These are phyloP conservation scores for Hygrophorus russula DNA, from an alignment of 768 basidiomycete species.

Conservation along the genomic window DNA sequence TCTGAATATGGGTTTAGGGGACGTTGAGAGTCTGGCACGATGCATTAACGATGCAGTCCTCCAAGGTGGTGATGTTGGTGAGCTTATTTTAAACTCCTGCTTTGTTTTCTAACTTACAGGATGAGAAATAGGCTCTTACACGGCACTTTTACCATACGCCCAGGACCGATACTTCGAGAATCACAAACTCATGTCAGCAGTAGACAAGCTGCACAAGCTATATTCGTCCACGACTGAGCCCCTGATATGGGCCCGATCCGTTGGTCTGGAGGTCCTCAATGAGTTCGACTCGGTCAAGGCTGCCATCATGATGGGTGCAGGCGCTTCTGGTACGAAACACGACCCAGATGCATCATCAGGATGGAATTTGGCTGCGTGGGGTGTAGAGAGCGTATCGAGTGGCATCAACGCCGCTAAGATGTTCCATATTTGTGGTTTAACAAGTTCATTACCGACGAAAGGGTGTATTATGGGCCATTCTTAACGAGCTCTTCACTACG, in stretches of 20 bases:
- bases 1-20: slow-evolving; percentile 85
- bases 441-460: too few species aligned
- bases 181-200: slow-evolving; percentile 71
- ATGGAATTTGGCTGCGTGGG: slow-evolving; percentile 31
- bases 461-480: too few species aligned
- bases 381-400: slow-evolving; percentile 31
- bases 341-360: slow-evolving; percentile 7
- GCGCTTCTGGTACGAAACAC: slow-evolving; percentile 15
- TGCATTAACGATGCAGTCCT: slow-evolving; percentile 47
- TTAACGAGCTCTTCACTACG: too few species aligned
- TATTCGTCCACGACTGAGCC: slow-evolving; percentile 59
- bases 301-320: slow-evolving; percentile 75
- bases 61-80: slow-evolving; percentile 78
- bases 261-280: slow-evolving; percentile 85
- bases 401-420: slow-evolving; percentile 21
- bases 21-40: slow-evolving; percentile 62
- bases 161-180: slow-evolving; percentile 78
- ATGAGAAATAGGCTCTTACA: slow-evolving; percentile 53
- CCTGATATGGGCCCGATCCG: slow-evolving; percentile 78
- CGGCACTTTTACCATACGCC: slow-evolving; percentile 65
- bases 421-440: too few species aligned
- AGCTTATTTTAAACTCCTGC: slow-evolving; percentile 13
- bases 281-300: slow-evolving; percentile 78
- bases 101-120: background rate
- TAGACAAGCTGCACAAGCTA: slow-evolving; percentile 86